Percentiles rank a stretch among this genome's conserved stretches.
Evolutionary conservation across 345 rosid species (phyloP).

Genomic region (Corymbia maculata): DNA sequence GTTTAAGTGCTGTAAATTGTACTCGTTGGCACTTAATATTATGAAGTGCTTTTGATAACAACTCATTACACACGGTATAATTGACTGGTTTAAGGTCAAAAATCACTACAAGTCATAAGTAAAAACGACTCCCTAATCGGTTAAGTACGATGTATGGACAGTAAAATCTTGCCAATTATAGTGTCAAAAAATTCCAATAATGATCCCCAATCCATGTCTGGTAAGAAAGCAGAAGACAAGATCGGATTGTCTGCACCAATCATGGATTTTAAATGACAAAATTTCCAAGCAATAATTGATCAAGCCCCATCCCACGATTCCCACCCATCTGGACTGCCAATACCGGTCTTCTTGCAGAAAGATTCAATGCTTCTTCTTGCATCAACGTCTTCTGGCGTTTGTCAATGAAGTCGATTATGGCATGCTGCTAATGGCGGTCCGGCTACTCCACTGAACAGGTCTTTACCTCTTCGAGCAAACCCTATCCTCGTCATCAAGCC

Average conservation of each 20-base stretch:
- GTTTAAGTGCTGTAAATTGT: background rate
- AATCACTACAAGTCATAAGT: background rate
- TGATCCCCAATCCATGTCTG: background rate
- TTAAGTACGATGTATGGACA: background rate
- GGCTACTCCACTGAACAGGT: background rate
- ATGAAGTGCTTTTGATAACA: background rate
- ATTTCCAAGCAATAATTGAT: background rate
- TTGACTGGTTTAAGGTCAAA: background rate
- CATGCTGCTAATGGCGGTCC: background rate
- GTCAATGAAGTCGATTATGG: background rate
- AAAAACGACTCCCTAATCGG: background rate
- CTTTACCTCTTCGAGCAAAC: background rate
- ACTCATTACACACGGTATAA: background rate
- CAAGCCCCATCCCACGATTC: background rate
- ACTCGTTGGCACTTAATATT: background rate
- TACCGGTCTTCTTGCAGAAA: background rate
- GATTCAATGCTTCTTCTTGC: background rate
- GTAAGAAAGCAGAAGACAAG: background rate
- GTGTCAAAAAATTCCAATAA: background rate
- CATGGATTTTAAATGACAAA: background rate
- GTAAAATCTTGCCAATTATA: background rate
- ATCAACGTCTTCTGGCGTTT: background rate
- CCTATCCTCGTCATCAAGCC: background rate
- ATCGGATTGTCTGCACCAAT: background rate
- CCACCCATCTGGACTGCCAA: background rate